Percentiles rank a stretch among this genome's conserved stretches.
Conservation (phyloP, 306 rosid species). For the Quercus suber region DNA sequence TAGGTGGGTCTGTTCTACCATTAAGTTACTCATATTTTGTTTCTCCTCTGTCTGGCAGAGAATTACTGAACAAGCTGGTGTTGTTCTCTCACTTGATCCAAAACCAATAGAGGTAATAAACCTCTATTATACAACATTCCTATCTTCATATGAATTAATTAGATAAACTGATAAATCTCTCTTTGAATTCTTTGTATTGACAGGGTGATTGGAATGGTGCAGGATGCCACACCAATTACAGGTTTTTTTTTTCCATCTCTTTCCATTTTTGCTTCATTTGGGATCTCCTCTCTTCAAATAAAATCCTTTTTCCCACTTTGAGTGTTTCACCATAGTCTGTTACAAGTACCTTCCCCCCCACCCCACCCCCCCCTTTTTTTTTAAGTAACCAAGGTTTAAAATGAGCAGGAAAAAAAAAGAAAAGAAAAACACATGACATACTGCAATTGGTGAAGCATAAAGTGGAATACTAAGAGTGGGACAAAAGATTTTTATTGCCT, state of each 20-base stretch:
- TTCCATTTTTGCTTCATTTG: neutral
- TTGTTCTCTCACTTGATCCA: conserved; percentile 92
- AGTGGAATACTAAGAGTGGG: no score
- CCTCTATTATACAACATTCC: neutral
- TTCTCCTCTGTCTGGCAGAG: conserved; percentile 54
- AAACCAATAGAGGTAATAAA: conserved; percentile 86
- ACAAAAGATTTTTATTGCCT: neutral
- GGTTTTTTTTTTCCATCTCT: conserved; percentile 40
- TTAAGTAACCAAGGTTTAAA: no score
- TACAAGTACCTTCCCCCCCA: no score
- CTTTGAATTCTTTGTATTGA: conserved; percentile 15
- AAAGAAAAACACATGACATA: no score
- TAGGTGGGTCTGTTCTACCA: neutral
- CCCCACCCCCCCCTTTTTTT: no score
- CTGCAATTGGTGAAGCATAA: no score
- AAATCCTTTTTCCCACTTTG: no score
- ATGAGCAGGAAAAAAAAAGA: no score
- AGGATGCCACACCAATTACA: conserved; percentile 96
- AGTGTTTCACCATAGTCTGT: no score
- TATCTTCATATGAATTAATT: conserved; percentile 1
- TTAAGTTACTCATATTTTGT: neutral
- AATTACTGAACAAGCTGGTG: conserved; percentile 98
- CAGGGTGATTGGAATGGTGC: conserved; percentile 99
- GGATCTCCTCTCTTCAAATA: neutral
- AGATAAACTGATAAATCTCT: conserved; percentile 14